These are phyloP conservation scores for Salvia sclarea DNA, from an alignment of 305 asterid species.

Conservation along the genomic window DNA sequence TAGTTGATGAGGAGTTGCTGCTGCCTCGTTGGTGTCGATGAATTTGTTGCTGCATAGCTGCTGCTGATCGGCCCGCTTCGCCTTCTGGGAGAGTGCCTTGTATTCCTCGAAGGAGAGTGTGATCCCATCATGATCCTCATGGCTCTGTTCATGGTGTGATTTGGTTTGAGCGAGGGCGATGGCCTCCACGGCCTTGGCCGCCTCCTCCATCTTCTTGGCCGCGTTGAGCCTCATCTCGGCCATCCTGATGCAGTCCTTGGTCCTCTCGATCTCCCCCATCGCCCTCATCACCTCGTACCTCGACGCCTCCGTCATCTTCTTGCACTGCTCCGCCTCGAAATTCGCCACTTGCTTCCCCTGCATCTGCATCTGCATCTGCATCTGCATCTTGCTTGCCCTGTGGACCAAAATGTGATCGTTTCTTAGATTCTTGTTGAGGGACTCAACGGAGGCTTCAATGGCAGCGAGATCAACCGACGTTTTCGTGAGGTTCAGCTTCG, in stretches of 20 bases:
- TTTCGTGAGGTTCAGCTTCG: constrained; percentile 62
- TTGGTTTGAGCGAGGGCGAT: constrained; percentile 49
- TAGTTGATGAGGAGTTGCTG: constrained; percentile 19
- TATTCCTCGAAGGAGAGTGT: constrained; percentile 52
- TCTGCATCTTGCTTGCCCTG: constrained; percentile 21
- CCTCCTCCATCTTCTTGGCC: constrained; percentile 78
- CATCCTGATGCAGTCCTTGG: constrained; percentile 59
- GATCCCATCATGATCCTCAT: constrained; percentile 8
- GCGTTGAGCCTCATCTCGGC: constrained; percentile 72
- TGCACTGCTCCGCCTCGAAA: constrained; percentile 60
- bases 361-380: constrained; percentile 8
- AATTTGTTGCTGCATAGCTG: constrained; percentile 46
- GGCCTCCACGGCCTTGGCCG: constrained; percentile 74
- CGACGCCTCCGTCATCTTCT: constrained; percentile 83
- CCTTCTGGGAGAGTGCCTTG: constrained; percentile 38
- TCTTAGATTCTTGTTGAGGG: constrained; percentile 59
- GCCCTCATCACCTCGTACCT: constrained; percentile 78
- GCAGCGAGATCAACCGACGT: constrained; percentile 67
- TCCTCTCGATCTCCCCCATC: constrained; percentile 62
- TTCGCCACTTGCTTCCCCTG: neutral
- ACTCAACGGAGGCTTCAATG: constrained; percentile 73
- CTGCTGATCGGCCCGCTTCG: constrained; percentile 41
- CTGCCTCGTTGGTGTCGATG: constrained; percentile 38
- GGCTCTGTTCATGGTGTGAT: too few relatives aligned
- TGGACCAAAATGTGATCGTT: constrained; percentile 43